Evolutionary conservation across 2,329 filamentous ascomycete species (phyloP).

Genomic region (Clarireedia sp.): DNA sequence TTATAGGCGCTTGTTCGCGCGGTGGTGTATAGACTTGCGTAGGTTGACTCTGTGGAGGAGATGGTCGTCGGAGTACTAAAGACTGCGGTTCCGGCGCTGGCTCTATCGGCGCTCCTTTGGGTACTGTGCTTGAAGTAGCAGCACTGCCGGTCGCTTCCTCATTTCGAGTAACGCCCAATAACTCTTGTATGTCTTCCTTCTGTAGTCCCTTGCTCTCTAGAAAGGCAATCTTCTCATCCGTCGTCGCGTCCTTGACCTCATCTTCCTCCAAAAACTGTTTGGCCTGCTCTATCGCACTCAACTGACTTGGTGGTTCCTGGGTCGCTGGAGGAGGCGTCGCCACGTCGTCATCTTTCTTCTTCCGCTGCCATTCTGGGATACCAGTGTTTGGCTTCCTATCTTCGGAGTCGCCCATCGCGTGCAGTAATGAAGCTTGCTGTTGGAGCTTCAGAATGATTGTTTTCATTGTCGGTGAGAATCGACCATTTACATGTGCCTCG

Average conservation of each 20-base stretch:
- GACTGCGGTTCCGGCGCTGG: constrained; percentile 1
- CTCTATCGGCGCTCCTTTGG: neutral
- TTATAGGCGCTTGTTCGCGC: constrained; percentile 43
- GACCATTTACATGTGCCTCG: constrained; percentile 7
- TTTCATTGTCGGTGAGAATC: constrained; percentile 3
- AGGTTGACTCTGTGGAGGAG: neutral
- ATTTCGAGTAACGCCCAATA: constrained; percentile 41
- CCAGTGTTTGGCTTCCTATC: constrained; percentile 12
- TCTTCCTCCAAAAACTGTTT: constrained; percentile 69
- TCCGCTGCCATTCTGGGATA: constrained; percentile 23
- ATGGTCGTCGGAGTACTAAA: neutral
- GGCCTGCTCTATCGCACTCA: constrained; percentile 54
- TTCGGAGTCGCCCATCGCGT: constrained; percentile 26
- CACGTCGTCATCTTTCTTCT: constrained; percentile 1
- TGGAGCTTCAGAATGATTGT: neutral
- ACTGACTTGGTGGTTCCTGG: constrained; percentile 14
- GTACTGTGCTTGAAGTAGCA: neutral
- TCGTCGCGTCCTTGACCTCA: constrained; percentile 58
- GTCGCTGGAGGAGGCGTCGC: neutral
- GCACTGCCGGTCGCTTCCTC: constrained; percentile 19
- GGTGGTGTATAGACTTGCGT: neutral
- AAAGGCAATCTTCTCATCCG: constrained; percentile 68
- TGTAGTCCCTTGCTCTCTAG: constrained; percentile 68
- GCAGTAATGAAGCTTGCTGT: neutral
- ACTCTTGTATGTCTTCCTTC: constrained; percentile 56